Evolutionary conservation across 768 basidiomycete genomes (phyloP), one percentile per base, ranked within the genome.

Genomic region (Lactarius trivialis): DNA sequence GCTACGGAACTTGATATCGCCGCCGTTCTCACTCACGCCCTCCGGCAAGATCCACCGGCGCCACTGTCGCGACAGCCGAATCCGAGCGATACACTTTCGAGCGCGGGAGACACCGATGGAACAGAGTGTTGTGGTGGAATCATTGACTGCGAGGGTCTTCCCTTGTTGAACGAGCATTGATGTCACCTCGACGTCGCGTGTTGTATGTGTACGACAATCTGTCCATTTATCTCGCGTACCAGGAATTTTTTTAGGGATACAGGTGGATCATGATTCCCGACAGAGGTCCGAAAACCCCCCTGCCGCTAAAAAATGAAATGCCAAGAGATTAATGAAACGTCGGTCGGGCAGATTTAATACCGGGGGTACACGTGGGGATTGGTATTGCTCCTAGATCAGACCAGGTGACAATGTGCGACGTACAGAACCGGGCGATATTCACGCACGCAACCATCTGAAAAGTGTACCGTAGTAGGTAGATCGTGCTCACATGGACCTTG

Each of bases 1-100:
- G 52, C 62, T 21, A 30, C 53, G 39, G 62, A 65, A 9, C 65
- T 64, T 19, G 62, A 65, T 39, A 58, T 65, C 21, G 63, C 62
- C 12, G 39, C 65, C 7, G 34, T 65, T 32, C 62, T 64, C 37
- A 59, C 62, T 7, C 56, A 58, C 14, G 34, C 57, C 8, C 53
- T 65, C 12, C 57, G 56, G 28, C 63, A 59, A 45, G 63, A 50
- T 4, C 24, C 37, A 39, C 32, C 39, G 12, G 54, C 39, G 17
- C 11, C 57, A 8, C 7, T 34, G 9, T 33, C 57, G 28, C 57
- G 41, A 32, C 45, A 15, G 30, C 43, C 43, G 0, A 21, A 8
- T n/a, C 21, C 21, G 24, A 52, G 15, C n/a, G 50, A 60, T n/a
- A 36, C 54, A 26, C 2, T 15, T 4, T 33, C 37, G 43, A 37